These are phyloP conservation scores for Miamiensis avidus DNA, from an alignment of 169 alveolate species.

Conservation along the genomic window DNA sequence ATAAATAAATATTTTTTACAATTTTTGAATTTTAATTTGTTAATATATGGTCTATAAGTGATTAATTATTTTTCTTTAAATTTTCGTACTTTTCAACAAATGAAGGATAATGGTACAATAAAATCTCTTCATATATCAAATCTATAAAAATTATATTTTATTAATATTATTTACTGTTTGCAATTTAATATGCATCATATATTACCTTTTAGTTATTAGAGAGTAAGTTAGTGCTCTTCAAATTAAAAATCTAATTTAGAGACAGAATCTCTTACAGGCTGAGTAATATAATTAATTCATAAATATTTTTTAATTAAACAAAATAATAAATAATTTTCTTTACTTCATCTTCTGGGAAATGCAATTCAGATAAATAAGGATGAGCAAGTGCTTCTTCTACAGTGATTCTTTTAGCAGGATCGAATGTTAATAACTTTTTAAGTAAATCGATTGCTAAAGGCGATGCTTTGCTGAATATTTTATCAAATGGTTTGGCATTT, in stretches of 20 bases:
- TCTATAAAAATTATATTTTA: constrained; percentile 6
- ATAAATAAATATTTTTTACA: background rate
- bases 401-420: constrained; percentile 70
- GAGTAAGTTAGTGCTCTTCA: constrained; percentile 62
- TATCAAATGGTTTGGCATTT: constrained; percentile 40
- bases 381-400: constrained; percentile 78
- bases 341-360: constrained; percentile 74
- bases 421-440: constrained; percentile 58
- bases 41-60: constrained; percentile 33
- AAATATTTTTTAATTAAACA: background rate
- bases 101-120: constrained; percentile 26
- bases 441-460: constrained; percentile 68
- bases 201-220: constrained; percentile 53
- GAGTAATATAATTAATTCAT: background rate
- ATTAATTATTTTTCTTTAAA: constrained; percentile 13
- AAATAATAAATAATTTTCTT: background rate
- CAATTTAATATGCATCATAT: background rate
- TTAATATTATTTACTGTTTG: background rate
- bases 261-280: constrained; percentile 66
- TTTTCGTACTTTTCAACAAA: constrained; percentile 21
- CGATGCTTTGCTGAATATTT: constrained; percentile 43
- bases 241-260: constrained; percentile 64
- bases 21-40: constrained; percentile 31
- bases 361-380: constrained; percentile 74
- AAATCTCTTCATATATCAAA: constrained; percentile 40